These are phyloP conservation scores for Micractinium conductrix DNA, from an alignment of 139 green algal species.

Conservation along the genomic window DNA sequence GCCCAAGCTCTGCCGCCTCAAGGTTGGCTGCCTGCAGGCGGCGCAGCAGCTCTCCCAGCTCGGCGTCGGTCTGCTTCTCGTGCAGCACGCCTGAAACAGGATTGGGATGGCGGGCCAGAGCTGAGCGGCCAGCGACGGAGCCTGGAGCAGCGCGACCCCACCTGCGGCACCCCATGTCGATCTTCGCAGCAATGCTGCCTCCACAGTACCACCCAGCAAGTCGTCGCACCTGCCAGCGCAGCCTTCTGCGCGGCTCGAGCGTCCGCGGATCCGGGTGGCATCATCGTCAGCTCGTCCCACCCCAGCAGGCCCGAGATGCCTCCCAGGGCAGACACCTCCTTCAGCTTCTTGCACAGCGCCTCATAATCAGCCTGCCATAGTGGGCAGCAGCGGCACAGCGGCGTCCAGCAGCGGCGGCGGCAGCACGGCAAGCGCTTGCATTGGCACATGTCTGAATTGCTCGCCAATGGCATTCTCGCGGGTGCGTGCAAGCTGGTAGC, in stretches of 20 bases:
- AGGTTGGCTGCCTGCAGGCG: slow-evolving; percentile 44
- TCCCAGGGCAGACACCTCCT: slow-evolving; percentile 66
- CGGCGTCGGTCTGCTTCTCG: slow-evolving; percentile 65
- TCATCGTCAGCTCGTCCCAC: slow-evolving; percentile 71
- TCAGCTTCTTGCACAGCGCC: slow-evolving; percentile 68
- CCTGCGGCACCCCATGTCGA: too few species aligned
- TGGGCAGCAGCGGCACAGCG: not conserved
- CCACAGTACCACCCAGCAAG: too few species aligned
- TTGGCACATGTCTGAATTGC: too few species aligned
- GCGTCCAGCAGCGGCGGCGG: not conserved
- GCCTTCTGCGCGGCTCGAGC: slow-evolving; percentile 75
- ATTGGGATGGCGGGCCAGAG: not conserved
- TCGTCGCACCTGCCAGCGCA: slow-evolving; percentile 69
- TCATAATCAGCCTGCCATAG: slow-evolving; percentile 48
- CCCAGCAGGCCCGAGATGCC: slow-evolving; percentile 59
- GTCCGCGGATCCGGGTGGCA: slow-evolving; percentile 67
- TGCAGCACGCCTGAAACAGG: slow-evolving; percentile 67
- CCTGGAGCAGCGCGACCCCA: too few species aligned
- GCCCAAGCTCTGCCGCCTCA: not conserved
- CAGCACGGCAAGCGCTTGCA: too few species aligned
- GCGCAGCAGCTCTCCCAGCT: slow-evolving; percentile 66
- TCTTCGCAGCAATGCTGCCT: too few species aligned
- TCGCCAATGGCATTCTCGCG: too few species aligned
- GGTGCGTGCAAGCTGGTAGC: too few species aligned
- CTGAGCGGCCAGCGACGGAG: too few species aligned